Conservation (phyloP, 1,139 yeast species). For the Debaryomyces sp. region DNA sequence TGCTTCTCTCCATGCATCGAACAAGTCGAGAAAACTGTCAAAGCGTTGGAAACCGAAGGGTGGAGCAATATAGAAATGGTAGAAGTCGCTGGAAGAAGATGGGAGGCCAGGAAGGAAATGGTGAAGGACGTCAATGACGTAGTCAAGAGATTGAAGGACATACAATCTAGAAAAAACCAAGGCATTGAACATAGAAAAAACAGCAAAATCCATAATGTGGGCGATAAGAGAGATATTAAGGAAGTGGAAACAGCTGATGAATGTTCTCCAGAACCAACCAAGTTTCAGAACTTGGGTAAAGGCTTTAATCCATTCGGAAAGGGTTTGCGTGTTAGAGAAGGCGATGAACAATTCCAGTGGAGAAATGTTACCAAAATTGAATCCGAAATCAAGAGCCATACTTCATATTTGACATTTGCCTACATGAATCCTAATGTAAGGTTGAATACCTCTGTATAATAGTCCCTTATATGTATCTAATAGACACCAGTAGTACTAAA, state of each 20-base stretch:
- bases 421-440: constrained; percentile 31
- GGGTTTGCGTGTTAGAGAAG: constrained; percentile 79
- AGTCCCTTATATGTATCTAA: not conserved
- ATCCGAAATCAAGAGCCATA: constrained; percentile 86
- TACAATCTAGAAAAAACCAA: constrained; percentile 69
- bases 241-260: constrained; percentile 14
- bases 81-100: constrained; percentile 80
- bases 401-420: constrained; percentile 94
- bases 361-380: constrained; percentile 79
- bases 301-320: constrained; percentile 93
- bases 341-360: constrained; percentile 83
- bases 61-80: constrained; percentile 95
- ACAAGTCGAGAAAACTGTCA: constrained; percentile 87
- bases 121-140: constrained; percentile 81
- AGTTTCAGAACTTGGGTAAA: constrained; percentile 42
- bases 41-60: constrained; percentile 69
- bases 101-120: constrained; percentile 94
- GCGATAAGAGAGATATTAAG: constrained; percentile 21
- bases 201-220: constrained; percentile 20
- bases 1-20: constrained; percentile 98
- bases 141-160: constrained; percentile 75
- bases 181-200: constrained; percentile 69
- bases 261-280: constrained; percentile 13
- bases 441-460: constrained; percentile 5
- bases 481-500: not conserved